Conservation (phyloP, 305 asterid species). For the Fraxinus xanthoxyloides region DNA sequence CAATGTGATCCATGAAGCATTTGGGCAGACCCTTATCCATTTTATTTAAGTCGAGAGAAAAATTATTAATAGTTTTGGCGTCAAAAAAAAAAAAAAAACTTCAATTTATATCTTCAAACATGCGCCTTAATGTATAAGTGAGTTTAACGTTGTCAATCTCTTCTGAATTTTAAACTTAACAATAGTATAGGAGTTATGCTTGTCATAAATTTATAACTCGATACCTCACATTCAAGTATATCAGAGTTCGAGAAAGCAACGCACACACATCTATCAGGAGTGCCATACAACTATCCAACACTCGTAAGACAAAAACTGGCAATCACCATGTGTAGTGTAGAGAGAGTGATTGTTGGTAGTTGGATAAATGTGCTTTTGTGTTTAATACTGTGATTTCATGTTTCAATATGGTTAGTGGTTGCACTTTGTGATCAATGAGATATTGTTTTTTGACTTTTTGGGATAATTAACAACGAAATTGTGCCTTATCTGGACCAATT, state of each 20-base stretch:
- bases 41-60: not conserved
- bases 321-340: not conserved
- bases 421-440: not conserved
- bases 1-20: not conserved
- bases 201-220: not conserved
- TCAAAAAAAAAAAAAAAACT: no score
- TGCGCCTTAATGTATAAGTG: not conserved
- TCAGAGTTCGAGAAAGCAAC: not conserved
- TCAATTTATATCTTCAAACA: not conserved
- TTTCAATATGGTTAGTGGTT: not conserved
- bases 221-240: not conserved
- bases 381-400: not conserved
- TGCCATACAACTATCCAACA: not conserved
- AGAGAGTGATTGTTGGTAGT: not conserved
- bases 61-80: not conserved
- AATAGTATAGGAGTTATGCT: not conserved
- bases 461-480: not conserved
- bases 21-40: not conserved
- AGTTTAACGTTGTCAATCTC: not conserved
- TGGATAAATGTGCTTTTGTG: not conserved
- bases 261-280: not conserved
- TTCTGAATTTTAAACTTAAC: not conserved
- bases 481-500: not conserved
- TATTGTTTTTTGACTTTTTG: not conserved
- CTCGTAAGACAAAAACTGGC: not conserved